Evolutionary conservation across 2,329 filamentous ascomycete genomes (phyloP).

Genomic region (Pestalotiopsis sp.): DNA sequence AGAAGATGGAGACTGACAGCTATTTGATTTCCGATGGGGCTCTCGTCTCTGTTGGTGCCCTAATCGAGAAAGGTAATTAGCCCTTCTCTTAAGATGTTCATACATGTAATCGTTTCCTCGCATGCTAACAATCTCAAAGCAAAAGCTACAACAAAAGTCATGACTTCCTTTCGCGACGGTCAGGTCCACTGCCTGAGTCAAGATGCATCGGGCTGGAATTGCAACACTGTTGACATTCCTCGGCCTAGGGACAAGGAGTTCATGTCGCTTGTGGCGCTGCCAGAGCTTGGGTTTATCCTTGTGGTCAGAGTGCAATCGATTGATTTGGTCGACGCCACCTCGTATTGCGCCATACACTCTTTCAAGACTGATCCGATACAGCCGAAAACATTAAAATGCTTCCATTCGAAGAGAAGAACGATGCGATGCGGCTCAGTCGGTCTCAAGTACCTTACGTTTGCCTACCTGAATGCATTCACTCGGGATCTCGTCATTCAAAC

Average conservation of each 20-base stretch:
- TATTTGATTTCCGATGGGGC: conserved; percentile 50
- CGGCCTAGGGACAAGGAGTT: conserved; percentile 43
- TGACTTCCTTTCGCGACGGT: conserved; percentile 32
- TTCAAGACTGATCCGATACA: conserved; percentile 61
- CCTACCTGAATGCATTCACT: conserved; percentile 60
- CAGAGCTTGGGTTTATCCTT: conserved; percentile 59
- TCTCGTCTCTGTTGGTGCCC: conserved; percentile 48
- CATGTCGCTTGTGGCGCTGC: conserved; percentile 58
- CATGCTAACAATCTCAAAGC: conserved; percentile 4
- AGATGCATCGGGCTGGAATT: conserved; percentile 48
- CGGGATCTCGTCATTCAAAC: conserved; percentile 66
- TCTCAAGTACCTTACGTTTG: conserved; percentile 63
- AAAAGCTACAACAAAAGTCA: conserved; percentile 29
- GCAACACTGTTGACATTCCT: conserved; percentile 43
- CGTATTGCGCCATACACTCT: conserved; percentile 57
- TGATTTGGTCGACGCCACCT: conserved; percentile 61
- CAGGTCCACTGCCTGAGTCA: conserved; percentile 28
- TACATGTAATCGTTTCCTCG: not conserved
- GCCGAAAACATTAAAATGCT: conserved; percentile 59
- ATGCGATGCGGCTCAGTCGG: conserved; percentile 56
- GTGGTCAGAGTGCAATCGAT: conserved; percentile 57
- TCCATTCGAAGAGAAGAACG: conserved; percentile 52
- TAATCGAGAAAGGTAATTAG: conserved; percentile 45
- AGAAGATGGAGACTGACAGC: conserved; percentile 40
- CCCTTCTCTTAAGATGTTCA: not conserved